Percentiles rank a stretch among this genome's conserved stretches.
phyloP scores from a whole-genome alignment of 768 basidiomycete species.

The Ephemerocybe angulata region DNA sequence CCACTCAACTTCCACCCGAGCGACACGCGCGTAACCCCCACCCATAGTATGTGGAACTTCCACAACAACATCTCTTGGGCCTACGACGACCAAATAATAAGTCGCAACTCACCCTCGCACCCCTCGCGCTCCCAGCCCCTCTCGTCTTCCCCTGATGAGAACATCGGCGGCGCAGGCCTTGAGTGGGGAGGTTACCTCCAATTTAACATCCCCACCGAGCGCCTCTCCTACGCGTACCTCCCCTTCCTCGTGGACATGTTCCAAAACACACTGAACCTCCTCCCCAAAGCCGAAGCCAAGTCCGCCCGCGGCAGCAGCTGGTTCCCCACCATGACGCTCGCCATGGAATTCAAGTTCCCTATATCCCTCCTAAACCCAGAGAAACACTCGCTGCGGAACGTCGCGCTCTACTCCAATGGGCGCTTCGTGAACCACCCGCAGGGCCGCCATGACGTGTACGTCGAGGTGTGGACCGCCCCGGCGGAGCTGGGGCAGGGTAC shows the following conservation, averaged over 20 bases:
- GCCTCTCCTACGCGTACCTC: conserved; percentile 44
- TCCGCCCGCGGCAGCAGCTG: conserved; percentile 43
- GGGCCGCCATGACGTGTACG: conserved; percentile 53
- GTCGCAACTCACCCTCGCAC: conserved; percentile 36
- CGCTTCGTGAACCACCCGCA: conserved; percentile 52
- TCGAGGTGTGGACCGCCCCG: conserved; percentile 68
- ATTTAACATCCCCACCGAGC: conserved; percentile 39
- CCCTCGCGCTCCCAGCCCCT: conserved; percentile 32
- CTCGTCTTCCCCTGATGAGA: conserved; percentile 33
- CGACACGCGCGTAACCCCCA: conserved; percentile 22
- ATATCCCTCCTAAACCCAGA: conserved; percentile 34
- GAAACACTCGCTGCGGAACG: conserved; percentile 45
- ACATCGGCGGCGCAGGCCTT: conserved; percentile 49
- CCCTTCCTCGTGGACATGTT: conserved; percentile 59
- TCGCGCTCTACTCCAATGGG: conserved; percentile 52
- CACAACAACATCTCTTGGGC: conserved; percentile 32
- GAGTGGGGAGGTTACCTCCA: conserved; percentile 61
- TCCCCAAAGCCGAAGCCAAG: conserved; percentile 43
- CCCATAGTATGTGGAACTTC: conserved; percentile 33
- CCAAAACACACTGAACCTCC: conserved; percentile 39
- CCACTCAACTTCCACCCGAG: conserved; percentile 57
- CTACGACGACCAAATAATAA: conserved; percentile 37
- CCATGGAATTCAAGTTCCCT: conserved; percentile 61
- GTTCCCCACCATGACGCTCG: conserved; percentile 60
- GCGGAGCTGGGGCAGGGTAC: conserved; percentile 46